phyloP scores from a whole-genome alignment of 1,139 yeast species.

The Suhomyces guaymorum region DNA sequence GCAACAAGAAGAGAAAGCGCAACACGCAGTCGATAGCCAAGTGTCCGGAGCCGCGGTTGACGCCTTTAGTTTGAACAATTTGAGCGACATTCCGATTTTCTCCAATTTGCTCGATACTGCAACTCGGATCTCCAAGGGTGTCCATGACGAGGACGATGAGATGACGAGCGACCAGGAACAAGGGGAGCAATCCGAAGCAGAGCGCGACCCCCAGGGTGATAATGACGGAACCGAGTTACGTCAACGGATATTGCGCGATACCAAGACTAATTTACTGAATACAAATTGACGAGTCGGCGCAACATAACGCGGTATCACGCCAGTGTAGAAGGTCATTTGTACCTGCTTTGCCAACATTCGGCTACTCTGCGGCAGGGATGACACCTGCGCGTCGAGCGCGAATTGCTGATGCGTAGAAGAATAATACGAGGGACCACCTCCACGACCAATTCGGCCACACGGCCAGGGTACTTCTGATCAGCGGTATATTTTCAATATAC shows the following conservation, averaged over 20 bases:
- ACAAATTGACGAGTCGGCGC: conserved; percentile 2
- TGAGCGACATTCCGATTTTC: conserved; percentile 38
- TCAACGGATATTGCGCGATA: background rate
- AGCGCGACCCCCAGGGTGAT: background rate
- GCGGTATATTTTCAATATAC: too few species aligned
- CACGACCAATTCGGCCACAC: too few species aligned
- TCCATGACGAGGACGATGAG: conserved; percentile 5
- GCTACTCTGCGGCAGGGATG: conserved; percentile 1
- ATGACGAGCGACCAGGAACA: too few species aligned
- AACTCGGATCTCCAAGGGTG: conserved; percentile 4
- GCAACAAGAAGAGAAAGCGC: conserved; percentile 17
- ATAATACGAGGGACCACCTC: too few species aligned
- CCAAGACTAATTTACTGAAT: background rate
- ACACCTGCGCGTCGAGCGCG: conserved; percentile 1
- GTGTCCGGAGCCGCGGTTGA: conserved; percentile 11
- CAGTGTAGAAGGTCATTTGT: too few species aligned
- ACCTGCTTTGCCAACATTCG: background rate
- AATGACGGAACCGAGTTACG: background rate
- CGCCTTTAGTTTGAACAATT: conserved; percentile 23
- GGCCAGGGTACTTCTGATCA: too few species aligned
- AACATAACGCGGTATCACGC: too few species aligned
- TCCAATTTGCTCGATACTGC: conserved; percentile 24
- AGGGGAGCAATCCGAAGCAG: conserved; percentile 1
- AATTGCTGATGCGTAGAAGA: background rate
- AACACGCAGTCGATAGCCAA: conserved; percentile 8